These are phyloP conservation scores for Pterocarpus macrocarpus DNA, from an alignment of 306 rosid species.

Conservation along the genomic window DNA sequence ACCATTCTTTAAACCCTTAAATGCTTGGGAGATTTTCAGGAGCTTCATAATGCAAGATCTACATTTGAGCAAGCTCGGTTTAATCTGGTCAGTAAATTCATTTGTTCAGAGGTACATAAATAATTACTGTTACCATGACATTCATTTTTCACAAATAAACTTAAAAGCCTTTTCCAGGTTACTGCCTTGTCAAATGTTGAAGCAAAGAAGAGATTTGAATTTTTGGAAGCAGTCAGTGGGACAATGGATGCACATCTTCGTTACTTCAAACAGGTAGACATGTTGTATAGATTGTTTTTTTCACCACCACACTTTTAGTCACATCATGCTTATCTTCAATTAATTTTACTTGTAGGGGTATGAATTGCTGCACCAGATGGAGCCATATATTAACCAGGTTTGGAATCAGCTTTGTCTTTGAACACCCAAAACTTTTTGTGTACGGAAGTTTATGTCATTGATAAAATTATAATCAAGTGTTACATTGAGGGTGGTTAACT, in stretches of 20 bases:
- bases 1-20: slow-evolving; percentile 44
- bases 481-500: slow-evolving; percentile 32
- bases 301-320: slow-evolving; percentile 14
- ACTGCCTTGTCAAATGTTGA: slow-evolving; percentile 95
- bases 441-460: slow-evolving; percentile 19
- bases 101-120: slow-evolving; percentile 3
- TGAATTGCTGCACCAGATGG: slow-evolving; percentile 70
- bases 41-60: slow-evolving; percentile 93
- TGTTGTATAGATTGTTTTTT: slow-evolving; percentile 38
- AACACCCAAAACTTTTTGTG: neutral
- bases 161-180: slow-evolving; percentile 65
- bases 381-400: slow-evolving; percentile 97
- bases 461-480: slow-evolving; percentile 11
- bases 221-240: slow-evolving; percentile 99
- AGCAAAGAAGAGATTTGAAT: slow-evolving; percentile 97
- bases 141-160: slow-evolving; percentile 34
- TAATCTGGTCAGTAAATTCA: slow-evolving; percentile 70
- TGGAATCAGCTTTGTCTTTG: slow-evolving; percentile 34
- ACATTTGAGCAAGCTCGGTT: slow-evolving; percentile 98
- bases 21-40: slow-evolving; percentile 66
- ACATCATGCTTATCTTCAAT: slow-evolving; percentile 53
- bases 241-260: slow-evolving; percentile 99
- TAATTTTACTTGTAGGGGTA: slow-evolving; percentile 58
- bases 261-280: slow-evolving; percentile 91
- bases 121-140: slow-evolving; percentile 27